phyloP scores from a whole-genome alignment of 176 grass and related monocot genomes.

The Zea mays region Zm-B73-REFERENCE-NAM-5.0 NC_050098.1:111783501-111784000 shows the following conservation, averaged over 20 bases:
- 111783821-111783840: not conserved
- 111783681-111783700: no score
- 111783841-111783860: not conserved
- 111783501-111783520: slow-evolving; percentile 8
- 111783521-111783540: not conserved
- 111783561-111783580: slow-evolving; percentile 27
- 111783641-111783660: slow-evolving; percentile 10
- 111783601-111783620: not conserved
- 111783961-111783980: not conserved
- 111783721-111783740: not conserved
- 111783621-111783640: no score
- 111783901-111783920: not conserved
- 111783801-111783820: not conserved
- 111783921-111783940: not conserved
- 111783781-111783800: not conserved
- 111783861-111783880: not conserved
- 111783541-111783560: not conserved
- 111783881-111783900: not conserved
- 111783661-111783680: not conserved
- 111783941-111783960: not conserved
- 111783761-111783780: not conserved
- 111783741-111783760: not conserved
- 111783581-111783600: not conserved
- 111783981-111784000: not conserved
- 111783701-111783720: not conserved